Conservation (phyloP, 805 yeast species). For the Pichia exigua region DNA sequence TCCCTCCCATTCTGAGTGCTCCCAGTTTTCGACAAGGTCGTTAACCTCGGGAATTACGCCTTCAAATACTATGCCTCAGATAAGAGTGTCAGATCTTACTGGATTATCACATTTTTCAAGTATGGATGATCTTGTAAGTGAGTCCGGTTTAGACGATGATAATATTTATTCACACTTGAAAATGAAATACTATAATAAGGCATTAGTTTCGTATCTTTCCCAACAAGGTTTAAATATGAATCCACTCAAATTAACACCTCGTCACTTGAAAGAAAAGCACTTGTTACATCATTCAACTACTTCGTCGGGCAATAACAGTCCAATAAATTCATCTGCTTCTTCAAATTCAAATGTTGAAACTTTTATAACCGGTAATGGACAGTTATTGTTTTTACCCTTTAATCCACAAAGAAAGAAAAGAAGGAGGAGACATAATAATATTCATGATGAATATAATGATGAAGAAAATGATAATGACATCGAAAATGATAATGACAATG, state of each 20-base stretch:
- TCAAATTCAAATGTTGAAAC: conserved; percentile 15
- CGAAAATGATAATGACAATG: conserved; percentile 15
- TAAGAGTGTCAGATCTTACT: background rate
- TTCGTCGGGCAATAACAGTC: conserved; percentile 1
- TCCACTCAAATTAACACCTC: conserved; percentile 18
- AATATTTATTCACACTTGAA: conserved; percentile 8
- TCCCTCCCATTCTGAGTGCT: background rate
- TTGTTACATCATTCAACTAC: background rate
- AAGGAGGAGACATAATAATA: conserved; percentile 2
- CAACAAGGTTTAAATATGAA: conserved; percentile 26
- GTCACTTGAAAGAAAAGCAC: conserved; percentile 5
- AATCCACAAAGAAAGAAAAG: conserved; percentile 24
- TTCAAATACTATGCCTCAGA: background rate
- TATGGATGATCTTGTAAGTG: conserved; percentile 21
- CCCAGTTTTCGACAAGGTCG: background rate
- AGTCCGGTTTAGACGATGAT: conserved; percentile 17
- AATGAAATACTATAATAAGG: conserved; percentile 22
- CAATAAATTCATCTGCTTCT: conserved; percentile 6
- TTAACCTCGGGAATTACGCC: background rate
- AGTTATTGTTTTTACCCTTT: conserved; percentile 28
- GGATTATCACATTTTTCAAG: conserved; percentile 8
- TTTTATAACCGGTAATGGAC: conserved; percentile 28
- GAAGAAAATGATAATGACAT: conserved; percentile 15
- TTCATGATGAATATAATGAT: conserved; percentile 17
- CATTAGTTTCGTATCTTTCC: conserved; percentile 17